A percentile compares a stretch with the other conserved stretches of the same genome.
phyloP scores from a whole-genome alignment of 2,329 filamentous ascomycete species.

The Immersiporthe knoxdaviesiana region DNA sequence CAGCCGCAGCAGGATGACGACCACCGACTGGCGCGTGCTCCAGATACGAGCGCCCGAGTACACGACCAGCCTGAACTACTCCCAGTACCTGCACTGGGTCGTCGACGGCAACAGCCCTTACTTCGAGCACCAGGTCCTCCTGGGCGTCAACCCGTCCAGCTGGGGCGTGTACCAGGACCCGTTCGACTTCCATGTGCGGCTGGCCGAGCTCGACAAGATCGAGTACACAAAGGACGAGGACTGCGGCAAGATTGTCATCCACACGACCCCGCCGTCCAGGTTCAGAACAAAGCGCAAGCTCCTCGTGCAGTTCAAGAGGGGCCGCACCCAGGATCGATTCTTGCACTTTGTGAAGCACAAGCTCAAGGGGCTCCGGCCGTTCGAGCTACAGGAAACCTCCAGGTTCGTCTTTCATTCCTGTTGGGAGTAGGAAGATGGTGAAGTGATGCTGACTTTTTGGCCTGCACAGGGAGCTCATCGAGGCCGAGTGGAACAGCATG shows the following conservation, averaged over 20 bases:
- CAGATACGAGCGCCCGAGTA: constrained; percentile 55
- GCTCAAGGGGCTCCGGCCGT: constrained; percentile 41
- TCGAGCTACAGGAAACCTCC: constrained; percentile 42
- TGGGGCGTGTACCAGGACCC: constrained; percentile 57
- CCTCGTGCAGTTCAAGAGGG: constrained; percentile 56
- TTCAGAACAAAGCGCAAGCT: constrained; percentile 48
- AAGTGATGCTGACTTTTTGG: constrained; percentile 15
- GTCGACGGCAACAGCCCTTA: constrained; percentile 37
- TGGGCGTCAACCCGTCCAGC: constrained; percentile 42
- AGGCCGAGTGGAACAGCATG: constrained; percentile 42
- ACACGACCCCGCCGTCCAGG: constrained; percentile 40
- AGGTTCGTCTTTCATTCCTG: constrained; percentile 42
- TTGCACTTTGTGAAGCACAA: constrained; percentile 48
- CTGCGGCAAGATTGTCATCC: constrained; percentile 47
- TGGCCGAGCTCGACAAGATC: constrained; percentile 52
- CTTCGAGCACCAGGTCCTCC: constrained; percentile 60
- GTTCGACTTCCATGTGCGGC: constrained; percentile 53
- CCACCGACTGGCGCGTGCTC: constrained; percentile 55
- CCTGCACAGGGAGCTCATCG: constrained; percentile 41
- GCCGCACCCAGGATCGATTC: constrained; percentile 57
- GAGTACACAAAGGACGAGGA: constrained; percentile 44
- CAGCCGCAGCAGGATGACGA: constrained; percentile 48
- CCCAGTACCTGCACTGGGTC: constrained; percentile 61
- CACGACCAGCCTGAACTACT: constrained; percentile 51
- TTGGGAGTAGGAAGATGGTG: background rate